Evolutionary conservation across 371 early-diverging fungal genomes (phyloP).

Genomic region (Mycotypha africana): DNA sequence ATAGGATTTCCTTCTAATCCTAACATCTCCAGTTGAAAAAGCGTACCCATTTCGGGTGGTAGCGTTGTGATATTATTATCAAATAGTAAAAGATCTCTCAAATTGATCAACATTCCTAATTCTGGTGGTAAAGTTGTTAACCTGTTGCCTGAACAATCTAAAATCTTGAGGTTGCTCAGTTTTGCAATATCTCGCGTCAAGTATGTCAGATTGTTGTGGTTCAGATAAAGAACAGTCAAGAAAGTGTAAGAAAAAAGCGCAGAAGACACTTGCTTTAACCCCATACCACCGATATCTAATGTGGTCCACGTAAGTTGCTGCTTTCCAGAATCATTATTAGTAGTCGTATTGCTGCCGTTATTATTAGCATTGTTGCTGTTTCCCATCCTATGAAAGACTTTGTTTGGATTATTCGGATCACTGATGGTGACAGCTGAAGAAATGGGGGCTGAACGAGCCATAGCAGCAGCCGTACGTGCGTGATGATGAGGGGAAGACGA

Average conservation of each 20-base stretch:
- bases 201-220: slow-evolving; percentile 83
- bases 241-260: slow-evolving; percentile 76
- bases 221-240: slow-evolving; percentile 85
- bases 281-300: slow-evolving; percentile 91
- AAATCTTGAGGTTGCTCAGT: slow-evolving; percentile 55
- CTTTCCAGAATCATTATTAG: slow-evolving; percentile 7
- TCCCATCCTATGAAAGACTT: slow-evolving; percentile 20
- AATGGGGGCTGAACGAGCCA: slow-evolving; percentile 35
- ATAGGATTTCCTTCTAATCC: slow-evolving; percentile 98
- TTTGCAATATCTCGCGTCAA: slow-evolving; percentile 75
- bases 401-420: slow-evolving; percentile 55
- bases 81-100: slow-evolving; percentile 86
- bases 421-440: slow-evolving; percentile 52
- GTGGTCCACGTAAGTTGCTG: slow-evolving; percentile 61
- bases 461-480: slow-evolving; percentile 72
- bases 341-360: slow-evolving; percentile 12
- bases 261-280: slow-evolving; percentile 67
- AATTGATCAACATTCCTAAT: slow-evolving; percentile 76
- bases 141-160: slow-evolving; percentile 91
- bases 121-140: slow-evolving; percentile 87
- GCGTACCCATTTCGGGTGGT: slow-evolving; percentile 89
- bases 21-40: slow-evolving; percentile 90
- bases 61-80: slow-evolving; percentile 88
- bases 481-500: slow-evolving; percentile 84
- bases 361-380: not conserved